Evolutionary conservation across 306 rosid genomes (phyloP), one percentile per base, ranked within the genome.

Genomic region (Gastrolobium bilobum): DNA sequence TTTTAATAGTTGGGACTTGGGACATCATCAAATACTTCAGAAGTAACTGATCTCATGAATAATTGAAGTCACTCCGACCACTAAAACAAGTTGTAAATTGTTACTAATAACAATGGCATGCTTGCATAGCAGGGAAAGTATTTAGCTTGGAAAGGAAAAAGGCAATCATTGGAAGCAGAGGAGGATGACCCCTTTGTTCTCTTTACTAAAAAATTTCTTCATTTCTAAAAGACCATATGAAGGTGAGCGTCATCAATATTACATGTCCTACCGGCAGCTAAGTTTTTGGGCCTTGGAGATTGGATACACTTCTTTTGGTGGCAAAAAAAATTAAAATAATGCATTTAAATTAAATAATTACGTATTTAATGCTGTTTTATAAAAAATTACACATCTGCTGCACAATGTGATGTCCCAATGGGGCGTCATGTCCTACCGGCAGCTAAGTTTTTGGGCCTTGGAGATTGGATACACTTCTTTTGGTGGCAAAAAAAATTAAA

Each of bases 111-210:
- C 46, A 62, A 13, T 37, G 68, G 31, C 68, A 73, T 58, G 81
- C 73, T 80, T 77, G 44, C 61, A 57, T 81, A 66, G 6, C 53
- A 44, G 78, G 85, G 52, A 72, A 81, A 72, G 77, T 65, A 31
- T 50, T 7, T 56, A 48, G 71, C 90, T 74, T 74, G 58, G 30
- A 77, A 50, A 29, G 68, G 75, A 81, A 81, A 77, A 73, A 37
- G 15, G 71, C 11, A 29, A 64, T 69, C 5, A 48, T 78, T 48
- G 68, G 71, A 46, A 78, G 84, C 34, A 20, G 75, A 38, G 75
- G 10, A 81, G 52, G 57, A 30, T 59, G 65, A 37, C 68, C 44
- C 75, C 10, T 10, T 42, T 3, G 30, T 31, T 56, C 53, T 79
- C 53, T 39, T 35, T 5, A 20, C 57, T 71, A 35, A 52, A 34